These are phyloP conservation scores for Vanilla planifolia DNA, from an alignment of 106 monocot genomes.

Conservation along the genomic window DNA sequence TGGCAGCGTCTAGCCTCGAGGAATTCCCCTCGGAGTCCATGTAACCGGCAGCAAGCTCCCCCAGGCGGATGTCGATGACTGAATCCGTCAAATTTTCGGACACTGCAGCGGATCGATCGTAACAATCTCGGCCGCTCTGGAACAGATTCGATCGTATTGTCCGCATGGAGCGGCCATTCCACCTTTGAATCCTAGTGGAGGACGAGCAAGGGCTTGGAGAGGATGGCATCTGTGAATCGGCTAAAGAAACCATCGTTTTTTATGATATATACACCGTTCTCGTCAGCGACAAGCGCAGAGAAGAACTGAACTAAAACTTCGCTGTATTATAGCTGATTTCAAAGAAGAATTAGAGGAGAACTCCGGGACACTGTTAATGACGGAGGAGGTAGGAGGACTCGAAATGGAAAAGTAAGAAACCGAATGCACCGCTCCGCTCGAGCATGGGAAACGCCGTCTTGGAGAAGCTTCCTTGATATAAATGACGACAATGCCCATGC, in stretches of 20 bases:
- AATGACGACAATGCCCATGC: not conserved
- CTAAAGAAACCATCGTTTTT: slow-evolving; percentile 23
- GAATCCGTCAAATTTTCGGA: slow-evolving; percentile 60
- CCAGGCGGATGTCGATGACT: slow-evolving; percentile 56
- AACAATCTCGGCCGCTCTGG: slow-evolving; percentile 7
- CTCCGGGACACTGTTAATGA: not conserved
- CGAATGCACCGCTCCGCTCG: not conserved
- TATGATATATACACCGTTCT: not conserved
- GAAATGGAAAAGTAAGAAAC: too few species aligned
- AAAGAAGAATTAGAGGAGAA: not conserved
- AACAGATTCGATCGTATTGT: slow-evolving; percentile 46
- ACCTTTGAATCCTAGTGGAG: slow-evolving; percentile 15
- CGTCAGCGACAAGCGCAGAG: not conserved
- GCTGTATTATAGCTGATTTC: not conserved
- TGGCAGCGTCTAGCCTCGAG: not conserved
- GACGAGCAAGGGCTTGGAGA: slow-evolving; percentile 15
- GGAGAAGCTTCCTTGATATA: not conserved
- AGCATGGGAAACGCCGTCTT: not conserved
- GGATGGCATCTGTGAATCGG: slow-evolving; percentile 18
- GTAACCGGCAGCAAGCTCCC: slow-evolving; percentile 29
- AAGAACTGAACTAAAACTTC: not conserved
- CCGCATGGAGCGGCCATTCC: slow-evolving; percentile 50
- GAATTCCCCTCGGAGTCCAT: slow-evolving; percentile 1
- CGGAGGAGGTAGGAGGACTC: not conserved
- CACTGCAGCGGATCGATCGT: not conserved